Evolutionary conservation across 1,284 basidiomycete species (phyloP), one percentile per base, ranked within the genome.

Genomic region (Pyrrhoderma lamaoense): DNA sequence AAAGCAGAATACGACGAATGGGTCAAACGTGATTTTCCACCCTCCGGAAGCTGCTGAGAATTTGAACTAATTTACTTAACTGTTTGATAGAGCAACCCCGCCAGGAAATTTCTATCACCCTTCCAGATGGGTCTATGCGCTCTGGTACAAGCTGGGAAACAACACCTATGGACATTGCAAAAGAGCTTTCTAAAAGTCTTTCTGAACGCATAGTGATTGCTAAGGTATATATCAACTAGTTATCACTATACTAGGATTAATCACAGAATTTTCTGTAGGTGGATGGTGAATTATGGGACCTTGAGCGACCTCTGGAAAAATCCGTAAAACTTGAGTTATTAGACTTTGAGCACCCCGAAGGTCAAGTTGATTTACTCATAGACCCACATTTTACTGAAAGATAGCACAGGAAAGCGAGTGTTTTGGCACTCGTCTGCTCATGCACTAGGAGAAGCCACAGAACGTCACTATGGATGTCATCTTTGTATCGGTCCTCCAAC

Each of bases 351-450:
- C 82, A 94, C 58, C 86, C 89, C 8, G 93, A 98, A 76, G 95
- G 93, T 80, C 61, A 58, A 58, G 18, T 8, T n/a, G 16, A 49
- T 13, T 42, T 21, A 14, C 8, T 4, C n/a, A 9, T n/a, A 8
- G 11, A 25, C 9, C 9, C 8, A 14, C n/a, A 25, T 59, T 14
- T 56, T 14, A 46, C 25, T n/a, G n/a, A n/a, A n/a, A 45, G 11
- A 53, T 37, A n/a, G 34, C 27, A 14, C 21, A 49, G 87, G 92
- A 51, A 92, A 95, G 67, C 86, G 85, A 61, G 96, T 99, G 34
- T 99, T 99, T 74, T 99, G 96, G 96, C 96, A 99, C 67, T 98
- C 95, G 21, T 98, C 94, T 9, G 96, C 96, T 0, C 96, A 99
- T 70, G 93, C 99, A 51, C 78, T 99, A n/a, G 96, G 96, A 48